Percentiles rank a stretch among this genome's conserved stretches.
These are phyloP conservation scores for Moricandia arvensis DNA, from an alignment of 345 rosid genomes.

Conservation along the genomic window DNA sequence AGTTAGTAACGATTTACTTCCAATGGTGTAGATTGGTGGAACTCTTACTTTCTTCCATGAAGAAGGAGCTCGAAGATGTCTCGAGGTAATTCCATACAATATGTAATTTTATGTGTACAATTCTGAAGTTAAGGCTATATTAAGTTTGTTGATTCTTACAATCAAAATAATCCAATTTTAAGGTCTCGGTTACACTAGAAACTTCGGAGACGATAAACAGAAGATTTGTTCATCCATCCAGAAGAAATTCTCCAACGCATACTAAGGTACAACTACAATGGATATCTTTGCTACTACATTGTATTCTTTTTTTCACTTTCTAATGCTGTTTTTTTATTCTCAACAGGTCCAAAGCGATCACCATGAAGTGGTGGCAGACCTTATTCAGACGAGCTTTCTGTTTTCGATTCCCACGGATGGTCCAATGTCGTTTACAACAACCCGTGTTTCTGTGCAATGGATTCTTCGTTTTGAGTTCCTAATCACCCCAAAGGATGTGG, in stretches of 20 bases:
- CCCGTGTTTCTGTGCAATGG: conserved; percentile 83
- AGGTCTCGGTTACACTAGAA: conserved; percentile 48
- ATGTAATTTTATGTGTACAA: background rate
- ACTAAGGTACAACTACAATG: conserved; percentile 52
- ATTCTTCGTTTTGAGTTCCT: conserved; percentile 86
- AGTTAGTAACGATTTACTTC: conserved; percentile 20
- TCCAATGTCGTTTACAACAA: conserved; percentile 92
- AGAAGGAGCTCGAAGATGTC: conserved; percentile 83
- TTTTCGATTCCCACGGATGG: conserved; percentile 96
- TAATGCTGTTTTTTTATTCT: background rate
- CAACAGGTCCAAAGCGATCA: conserved; percentile 88
- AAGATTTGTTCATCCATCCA: no score
- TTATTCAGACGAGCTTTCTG: conserved; percentile 93
- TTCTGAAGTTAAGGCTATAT: background rate
- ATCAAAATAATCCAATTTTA: conserved; percentile 16
- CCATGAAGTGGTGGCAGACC: conserved; percentile 91
- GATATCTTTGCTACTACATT: background rate
- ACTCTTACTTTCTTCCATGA: conserved; percentile 93
- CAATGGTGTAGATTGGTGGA: conserved; percentile 76
- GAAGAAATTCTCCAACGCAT: no score
- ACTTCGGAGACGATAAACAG: no score
- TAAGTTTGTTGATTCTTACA: background rate
- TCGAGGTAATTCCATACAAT: conserved; percentile 59
- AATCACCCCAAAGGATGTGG: conserved; percentile 74
- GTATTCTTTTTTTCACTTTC: conserved; percentile 16